Evolutionary conservation across 1,284 basidiomycete species (phyloP).

Genomic region (Pholiota adiposa): DNA sequence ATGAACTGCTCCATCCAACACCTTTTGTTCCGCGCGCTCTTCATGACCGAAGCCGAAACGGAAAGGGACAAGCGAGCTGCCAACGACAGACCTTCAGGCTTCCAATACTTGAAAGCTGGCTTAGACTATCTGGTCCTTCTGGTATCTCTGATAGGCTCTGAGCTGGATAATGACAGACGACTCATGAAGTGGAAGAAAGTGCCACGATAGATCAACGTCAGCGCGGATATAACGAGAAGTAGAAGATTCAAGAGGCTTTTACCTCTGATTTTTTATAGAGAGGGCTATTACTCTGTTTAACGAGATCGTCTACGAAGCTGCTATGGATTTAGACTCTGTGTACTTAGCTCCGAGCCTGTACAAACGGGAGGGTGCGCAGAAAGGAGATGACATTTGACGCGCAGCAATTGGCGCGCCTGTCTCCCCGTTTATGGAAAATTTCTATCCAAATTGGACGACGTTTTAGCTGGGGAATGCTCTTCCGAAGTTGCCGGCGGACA

Average conservation of each 20-base stretch:
- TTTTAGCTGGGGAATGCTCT: neutral
- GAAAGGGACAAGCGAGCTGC: no score
- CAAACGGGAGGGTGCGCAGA: no score
- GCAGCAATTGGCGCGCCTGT: neutral
- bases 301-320: no score
- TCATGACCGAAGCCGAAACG: no score
- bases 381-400: neutral
- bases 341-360: no score
- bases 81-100: no score
- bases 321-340: no score
- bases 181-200: neutral
- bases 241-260: neutral
- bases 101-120: neutral
- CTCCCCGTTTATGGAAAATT: slow-evolving; percentile 6
- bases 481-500: neutral
- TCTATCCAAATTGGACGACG: neutral
- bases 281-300: neutral
- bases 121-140: no score
- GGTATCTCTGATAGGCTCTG: neutral
- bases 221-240: neutral
- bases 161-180: neutral
- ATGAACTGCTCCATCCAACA: no score
- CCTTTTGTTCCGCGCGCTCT: no score
- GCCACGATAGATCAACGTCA: neutral
- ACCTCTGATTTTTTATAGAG: neutral